Base-by-base conservation (phyloP, 2,329 filamentous ascomycete species). In the Pseudocercospora ulei region DNA sequence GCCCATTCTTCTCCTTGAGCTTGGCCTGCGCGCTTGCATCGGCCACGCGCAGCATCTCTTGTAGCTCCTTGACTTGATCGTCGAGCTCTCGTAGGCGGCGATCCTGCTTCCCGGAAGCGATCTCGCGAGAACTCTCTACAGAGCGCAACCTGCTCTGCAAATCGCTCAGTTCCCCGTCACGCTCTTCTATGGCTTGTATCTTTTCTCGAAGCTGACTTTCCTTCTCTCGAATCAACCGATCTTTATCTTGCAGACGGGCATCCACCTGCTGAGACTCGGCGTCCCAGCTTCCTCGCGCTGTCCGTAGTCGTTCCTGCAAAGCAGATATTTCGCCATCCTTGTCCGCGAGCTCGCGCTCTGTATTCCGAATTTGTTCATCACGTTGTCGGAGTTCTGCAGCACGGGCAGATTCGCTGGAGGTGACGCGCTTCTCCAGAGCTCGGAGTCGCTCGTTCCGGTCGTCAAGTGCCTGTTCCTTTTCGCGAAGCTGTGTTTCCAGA, bases 121-220 rank as follows among this genome's bases (percentile, higher is more conserved):
- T 52, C 33, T 55, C 53, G 27, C 54, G 48, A 5, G 44, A 46
- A 24, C 38, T 43, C 34, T 58, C 56, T 3, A 50, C 52, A 4
- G 50, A 43, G 5, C 56, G 50, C 9, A 60, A 41, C 9, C 51
- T 41, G 35, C 54, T 52, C 39, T 58, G 53, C n/a, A 62, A 47
- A 33, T 59, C 52, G 2, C 43, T 48, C 7, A 86, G 65, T 50
- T 84, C 77, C 45, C 87, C 81, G 35, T 90, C 81, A 12, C 76
- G 76, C 47, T 85, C 75, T 33, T 80, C 77, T 23, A 92, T 71
- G 1, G 75, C 58, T 2, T 78, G 75, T 41, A 88, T 80, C 56
- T 85, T 88, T 46, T 84, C 79, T 26, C 82, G 74, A 7, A 88
- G 58, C 5, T 84, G 78, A 3, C 76, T 74, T 59, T 92, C 81